Evolutionary conservation across 1,284 basidiomycete genomes (phyloP).

Genomic region (Vanrija sp.): DNA sequence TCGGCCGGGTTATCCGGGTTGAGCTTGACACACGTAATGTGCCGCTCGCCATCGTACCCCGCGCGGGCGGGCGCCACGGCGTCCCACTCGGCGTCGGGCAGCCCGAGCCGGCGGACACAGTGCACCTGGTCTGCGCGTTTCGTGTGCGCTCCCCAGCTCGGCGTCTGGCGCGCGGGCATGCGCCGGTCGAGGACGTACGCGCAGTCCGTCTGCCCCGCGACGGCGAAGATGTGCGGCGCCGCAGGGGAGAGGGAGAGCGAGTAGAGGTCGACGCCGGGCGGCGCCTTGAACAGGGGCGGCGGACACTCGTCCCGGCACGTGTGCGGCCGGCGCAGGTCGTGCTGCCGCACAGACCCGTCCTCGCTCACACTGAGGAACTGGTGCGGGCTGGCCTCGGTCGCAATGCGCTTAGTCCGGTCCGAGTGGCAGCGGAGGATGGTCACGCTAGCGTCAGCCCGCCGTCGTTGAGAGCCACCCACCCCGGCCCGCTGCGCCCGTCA

Average conservation of each 20-base stretch:
- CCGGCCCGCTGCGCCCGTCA: constrained; percentile 29
- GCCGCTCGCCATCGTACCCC: constrained; percentile 51
- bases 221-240: constrained; percentile 53
- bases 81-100: constrained; percentile 48
- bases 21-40: constrained; percentile 77
- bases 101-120: constrained; percentile 80
- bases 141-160: constrained; percentile 66
- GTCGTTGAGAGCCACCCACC: constrained; percentile 25
- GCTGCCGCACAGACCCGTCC: constrained; percentile 74
- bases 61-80: constrained; percentile 11
- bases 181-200: constrained; percentile 86
- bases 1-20: constrained; percentile 72
- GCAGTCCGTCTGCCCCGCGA: constrained; percentile 54
- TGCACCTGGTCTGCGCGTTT: constrained; percentile 52
- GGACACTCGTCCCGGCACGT: constrained; percentile 42
- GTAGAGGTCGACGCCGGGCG: constrained; percentile 48
- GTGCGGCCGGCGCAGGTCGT: constrained; percentile 66
- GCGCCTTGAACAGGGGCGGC: constrained; percentile 41
- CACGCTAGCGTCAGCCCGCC: constrained; percentile 25
- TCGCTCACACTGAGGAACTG: constrained; percentile 79
- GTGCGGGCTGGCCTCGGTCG: constrained; percentile 76
- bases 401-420: constrained; percentile 65
- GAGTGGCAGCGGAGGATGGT: constrained; percentile 65
- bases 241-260: constrained; percentile 49
- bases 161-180: constrained; percentile 62